Evolutionary conservation across 257 asterid species (phyloP), one percentile per base, ranked within the genome.

Genomic region (Nyctanthes arbortristis): DNA sequence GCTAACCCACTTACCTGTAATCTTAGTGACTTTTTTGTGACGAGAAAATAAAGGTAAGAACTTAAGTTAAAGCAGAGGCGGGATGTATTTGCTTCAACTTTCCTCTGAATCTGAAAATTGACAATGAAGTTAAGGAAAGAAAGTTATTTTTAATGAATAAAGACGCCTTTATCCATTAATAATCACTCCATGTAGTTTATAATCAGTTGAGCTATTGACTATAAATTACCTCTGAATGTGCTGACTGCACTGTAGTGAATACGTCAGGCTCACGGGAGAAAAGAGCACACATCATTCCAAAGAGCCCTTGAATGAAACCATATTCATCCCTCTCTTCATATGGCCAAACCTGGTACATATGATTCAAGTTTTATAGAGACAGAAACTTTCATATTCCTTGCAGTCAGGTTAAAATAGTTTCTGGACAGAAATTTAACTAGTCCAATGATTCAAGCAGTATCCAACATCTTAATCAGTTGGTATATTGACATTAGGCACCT

Each of bases 301-400:
- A 93, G 60, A 93, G 96, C 73, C 96, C 87, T 89, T 93, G 99
- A 67, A 91, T 63, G 68, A 93, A 87, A 75, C 96, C 99, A 82
- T 77, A 84, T 67, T 86, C 94, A 78, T 84, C 96, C 30, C 82
- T 84, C 81, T 86, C 99, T 76, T 91, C 97, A 82, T 89, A 91
- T 35, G 97, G 96, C 99, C 99, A 93, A 69, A 93, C 97, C 99
- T 86, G 66, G 67, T 82, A 25, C 62, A 73, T 52, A 66, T 54
- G 47, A 77, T 63, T n/a, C 57, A 71, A 45, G 24, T 64, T 31
- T 47, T 52, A 66, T 56, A 74, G 45, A 52, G 78, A 78, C 72
- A 72, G 68, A 65, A 65, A 76, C n/a, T n/a, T n/a, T n/a, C n/a
- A n/a, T n/a, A n/a, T n/a, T n/a, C n/a, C n/a, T n/a, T n/a, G n/a